Conservation (phyloP, 2,329 filamentous ascomycete species). For the Penicillium vulpinum region DNA sequence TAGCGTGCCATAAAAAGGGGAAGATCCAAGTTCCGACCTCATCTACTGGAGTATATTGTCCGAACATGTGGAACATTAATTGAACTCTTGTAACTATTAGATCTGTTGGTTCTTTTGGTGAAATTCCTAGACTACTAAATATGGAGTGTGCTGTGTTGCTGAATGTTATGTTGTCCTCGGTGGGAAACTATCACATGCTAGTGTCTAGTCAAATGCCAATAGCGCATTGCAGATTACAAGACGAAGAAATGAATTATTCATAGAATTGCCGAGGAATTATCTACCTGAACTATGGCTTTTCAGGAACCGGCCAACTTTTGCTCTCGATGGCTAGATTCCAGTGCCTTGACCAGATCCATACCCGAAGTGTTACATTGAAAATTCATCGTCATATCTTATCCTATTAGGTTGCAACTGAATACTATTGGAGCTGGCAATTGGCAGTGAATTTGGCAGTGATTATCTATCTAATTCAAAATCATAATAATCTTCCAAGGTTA, state of each 20-base stretch:
- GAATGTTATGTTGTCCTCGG: neutral
- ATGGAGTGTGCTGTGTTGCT: neutral
- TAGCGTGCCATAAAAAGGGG: conserved; percentile 34
- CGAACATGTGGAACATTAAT: neutral
- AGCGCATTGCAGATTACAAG: neutral
- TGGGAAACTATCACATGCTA: conserved; percentile 8
- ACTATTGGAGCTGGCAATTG: neutral
- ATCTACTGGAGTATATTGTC: neutral
- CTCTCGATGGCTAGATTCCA: neutral
- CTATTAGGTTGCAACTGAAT: neutral
- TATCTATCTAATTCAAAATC: neutral
- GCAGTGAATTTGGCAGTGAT: neutral
- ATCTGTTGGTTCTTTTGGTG: neutral
- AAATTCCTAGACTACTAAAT: no score
- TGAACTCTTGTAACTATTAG: neutral
- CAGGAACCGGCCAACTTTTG: neutral
- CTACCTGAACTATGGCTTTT: neutral
- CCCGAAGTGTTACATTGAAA: neutral
- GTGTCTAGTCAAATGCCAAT: neutral
- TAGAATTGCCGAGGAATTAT: neutral
- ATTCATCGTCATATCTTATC: neutral
- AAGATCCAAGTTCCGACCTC: conserved; percentile 18
- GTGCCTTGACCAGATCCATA: neutral
- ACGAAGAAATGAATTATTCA: neutral
- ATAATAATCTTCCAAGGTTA: no score